These are phyloP conservation scores for Lepraria neglecta DNA, from an alignment of 495 filamentous ascomycete species.

Conservation along the genomic window DNA sequence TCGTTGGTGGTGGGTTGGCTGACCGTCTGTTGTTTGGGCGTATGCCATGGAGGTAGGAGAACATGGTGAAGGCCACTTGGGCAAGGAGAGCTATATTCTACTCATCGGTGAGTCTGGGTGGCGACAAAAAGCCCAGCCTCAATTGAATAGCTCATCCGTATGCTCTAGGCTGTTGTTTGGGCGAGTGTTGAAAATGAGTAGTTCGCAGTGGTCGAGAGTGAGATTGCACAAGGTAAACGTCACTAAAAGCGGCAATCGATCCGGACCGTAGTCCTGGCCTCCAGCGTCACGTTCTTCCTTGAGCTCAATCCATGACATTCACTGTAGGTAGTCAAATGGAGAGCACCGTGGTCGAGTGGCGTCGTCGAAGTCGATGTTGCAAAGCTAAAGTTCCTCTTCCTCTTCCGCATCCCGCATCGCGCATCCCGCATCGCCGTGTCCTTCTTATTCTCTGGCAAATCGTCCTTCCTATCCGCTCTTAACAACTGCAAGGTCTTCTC, in stretches of 20 bases:
- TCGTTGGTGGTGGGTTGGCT: constrained; percentile 25
- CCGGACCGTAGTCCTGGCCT: neutral
- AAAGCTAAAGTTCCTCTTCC: too few species aligned
- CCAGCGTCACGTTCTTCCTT: too few species aligned
- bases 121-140: neutral
- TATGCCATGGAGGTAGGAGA: constrained; percentile 36
- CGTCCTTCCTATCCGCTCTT: too few species aligned
- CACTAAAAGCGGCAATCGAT: constrained; percentile 9
- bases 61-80: constrained; percentile 28
- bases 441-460: too few species aligned
- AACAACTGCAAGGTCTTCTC: too few species aligned
- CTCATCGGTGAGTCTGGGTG: neutral
- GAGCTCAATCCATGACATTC: too few species aligned
- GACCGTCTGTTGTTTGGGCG: constrained; percentile 34
- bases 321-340: too few species aligned
- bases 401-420: too few species aligned
- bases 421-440: too few species aligned
- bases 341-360: too few species aligned
- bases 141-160: neutral
- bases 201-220: neutral
- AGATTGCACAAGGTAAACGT: neutral
- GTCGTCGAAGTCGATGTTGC: too few species aligned
- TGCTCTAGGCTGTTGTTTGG: neutral
- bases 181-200: neutral
- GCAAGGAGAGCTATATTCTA: neutral